Conservation (phyloP, 805 yeast species). For the Blastobotrys terrestris region DNA sequence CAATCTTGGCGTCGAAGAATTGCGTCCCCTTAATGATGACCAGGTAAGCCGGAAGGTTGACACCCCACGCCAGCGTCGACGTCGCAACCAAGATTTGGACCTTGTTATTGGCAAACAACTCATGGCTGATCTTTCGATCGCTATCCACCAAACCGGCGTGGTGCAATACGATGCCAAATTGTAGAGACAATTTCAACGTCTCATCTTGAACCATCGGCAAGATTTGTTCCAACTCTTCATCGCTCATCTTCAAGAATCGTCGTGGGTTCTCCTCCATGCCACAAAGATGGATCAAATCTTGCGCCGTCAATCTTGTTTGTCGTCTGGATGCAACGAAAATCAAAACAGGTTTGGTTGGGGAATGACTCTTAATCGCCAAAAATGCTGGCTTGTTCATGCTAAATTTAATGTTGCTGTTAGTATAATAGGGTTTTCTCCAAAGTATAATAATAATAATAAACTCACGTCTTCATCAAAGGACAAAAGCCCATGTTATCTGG, state of each 20-base stretch:
- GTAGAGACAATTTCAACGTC: constrained; percentile 64
- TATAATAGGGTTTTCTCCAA: neutral
- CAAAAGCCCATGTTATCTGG: constrained; percentile 77
- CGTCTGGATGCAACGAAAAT: constrained; percentile 82
- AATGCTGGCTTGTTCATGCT: constrained; percentile 81
- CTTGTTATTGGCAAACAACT: constrained; percentile 61
- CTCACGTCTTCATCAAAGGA: constrained; percentile 66
- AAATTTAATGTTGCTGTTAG: neutral
- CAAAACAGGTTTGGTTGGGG: constrained; percentile 76
- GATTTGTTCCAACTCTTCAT: constrained; percentile 49
- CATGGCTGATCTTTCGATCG: constrained; percentile 65
- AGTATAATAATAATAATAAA: neutral
- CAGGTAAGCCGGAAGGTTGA: constrained; percentile 72
- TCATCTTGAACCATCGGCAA: constrained; percentile 68
- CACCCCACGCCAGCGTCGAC: constrained; percentile 86
- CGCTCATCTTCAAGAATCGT: constrained; percentile 60
- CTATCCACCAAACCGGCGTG: constrained; percentile 77
- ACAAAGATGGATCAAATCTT: constrained; percentile 70
- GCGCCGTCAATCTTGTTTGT: constrained; percentile 74
- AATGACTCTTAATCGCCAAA: constrained; percentile 86
- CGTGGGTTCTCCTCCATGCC: constrained; percentile 75
- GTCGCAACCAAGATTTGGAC: constrained; percentile 72
- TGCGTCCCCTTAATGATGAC: constrained; percentile 75
- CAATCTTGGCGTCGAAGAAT: constrained; percentile 50
- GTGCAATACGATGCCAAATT: constrained; percentile 75